Evolutionary conservation across 306 rosid species (phyloP), one percentile per base, ranked within the genome.

Genomic region (Dryas drummondii): DNA sequence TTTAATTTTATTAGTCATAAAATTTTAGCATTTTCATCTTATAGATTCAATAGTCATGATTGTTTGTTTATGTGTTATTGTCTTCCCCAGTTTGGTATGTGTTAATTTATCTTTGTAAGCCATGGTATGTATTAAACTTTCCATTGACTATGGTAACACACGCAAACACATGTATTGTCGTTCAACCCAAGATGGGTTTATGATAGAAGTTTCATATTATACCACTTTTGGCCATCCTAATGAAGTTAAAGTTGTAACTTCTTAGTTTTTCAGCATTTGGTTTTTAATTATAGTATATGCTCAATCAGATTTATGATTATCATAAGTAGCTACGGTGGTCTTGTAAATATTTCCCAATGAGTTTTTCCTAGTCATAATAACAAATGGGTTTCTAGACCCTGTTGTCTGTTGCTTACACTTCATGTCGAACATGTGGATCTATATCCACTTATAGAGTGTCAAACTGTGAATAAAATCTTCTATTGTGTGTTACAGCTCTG

Each of bases 401-500:
- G 9, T 60, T 72, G 55, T 50, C 54, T 67, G 47, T 79, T 78
- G 16, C 53, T 72, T 81, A 48, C 53, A 17, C 74, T 70, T 67
- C 44, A 9, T 82, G 77, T 66, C 66, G 16, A 78, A 50, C 75
- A 41, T 87, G 63, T 91, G 91, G 90, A 81, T 87, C 87, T 83
- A 81, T 85, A 82, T 65, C 78, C 78, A 16, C 51, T 84, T 91
- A 66, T 84, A 63, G 84, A 80, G 87, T 88, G 77, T 78, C 84
- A 70, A 81, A 84, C 83, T 74, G 84, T 81, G 84, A 88, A 91
- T 93, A 91, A 91, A 90, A 76, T 87, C 81, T 88, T 69, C 86
- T 85, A 79, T 94, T 91, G 84, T 92, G 90, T 94, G 88, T 94
- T 94, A 89, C 98, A 94, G 98, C 98, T 91, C 76, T 81, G 90